Evolutionary conservation across 177 flowering plant genomes (phyloP), one percentile per base, ranked within the genome.

Genomic region (Vitis hybrid): DNA sequence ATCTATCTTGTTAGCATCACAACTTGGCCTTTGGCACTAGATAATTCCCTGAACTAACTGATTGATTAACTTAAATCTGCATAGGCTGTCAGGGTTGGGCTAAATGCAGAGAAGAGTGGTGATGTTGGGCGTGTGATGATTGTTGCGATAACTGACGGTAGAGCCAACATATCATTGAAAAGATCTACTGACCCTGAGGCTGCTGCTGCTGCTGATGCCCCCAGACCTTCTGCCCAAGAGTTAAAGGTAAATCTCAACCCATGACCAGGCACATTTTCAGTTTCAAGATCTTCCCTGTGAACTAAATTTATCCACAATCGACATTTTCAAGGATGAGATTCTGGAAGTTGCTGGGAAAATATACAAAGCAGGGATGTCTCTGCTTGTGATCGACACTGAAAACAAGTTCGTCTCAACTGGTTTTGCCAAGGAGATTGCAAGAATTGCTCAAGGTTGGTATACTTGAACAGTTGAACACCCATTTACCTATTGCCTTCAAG

Each of bases 81-180:
- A 38, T 70, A 95, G 98, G 98, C 97, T 73, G 97, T 95, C 24
- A 82, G 97, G 76, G 98, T 95, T 73, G 98, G 98, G 64, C 71
- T 95, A 73, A 95, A 92, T 85, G 97, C 97, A 22, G 97, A 92
- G 76, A 94, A 95, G 80, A 92, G 97, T 75, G 98, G 98, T 73
- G 97, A 95, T 79, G 95, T 95, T 75, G 98, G 98, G 11, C 94
- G 97, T 44, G 64, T 92, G 68, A 92, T 95, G 97, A 95, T 95
- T 54, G 98, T 95, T 73, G 97, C 90, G 64, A 85, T 95, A 76
- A 95, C 98, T 14, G 98, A 95, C 79, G 98, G 98, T 17, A 84
- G 97, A 81, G 98, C 98, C 47, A 95, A 95, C 72, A 90, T 91
- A 77, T 90, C 97, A 47, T 80, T 95, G 59, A 92, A 92, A 83